Evolutionary conservation across 148 eudicot genomes (phyloP).

Genomic region (Mesembryanthemum crystallinum): DNA sequence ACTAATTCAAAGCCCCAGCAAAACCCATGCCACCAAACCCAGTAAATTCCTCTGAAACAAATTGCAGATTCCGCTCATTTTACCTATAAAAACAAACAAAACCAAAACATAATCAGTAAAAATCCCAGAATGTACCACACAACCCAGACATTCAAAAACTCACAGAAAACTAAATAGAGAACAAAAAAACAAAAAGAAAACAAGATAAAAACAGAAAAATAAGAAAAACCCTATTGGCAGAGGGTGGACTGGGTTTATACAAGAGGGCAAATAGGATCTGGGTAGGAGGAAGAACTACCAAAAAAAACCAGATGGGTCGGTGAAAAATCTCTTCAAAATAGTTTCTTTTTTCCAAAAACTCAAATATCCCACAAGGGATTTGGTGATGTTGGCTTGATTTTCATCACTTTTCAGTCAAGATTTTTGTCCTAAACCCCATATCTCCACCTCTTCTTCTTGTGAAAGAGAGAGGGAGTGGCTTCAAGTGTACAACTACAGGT

Average conservation of each 20-base stretch:
- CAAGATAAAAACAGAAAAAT: background rate
- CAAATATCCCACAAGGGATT: conserved; percentile 19
- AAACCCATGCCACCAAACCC: background rate
- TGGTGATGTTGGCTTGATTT: conserved; percentile 8
- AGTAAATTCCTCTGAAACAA: background rate
- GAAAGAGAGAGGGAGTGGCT: background rate
- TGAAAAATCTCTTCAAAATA: background rate
- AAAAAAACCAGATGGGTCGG: conserved; percentile 13
- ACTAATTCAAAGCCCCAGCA: background rate
- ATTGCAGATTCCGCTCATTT: background rate
- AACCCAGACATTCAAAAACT: conserved; percentile 6
- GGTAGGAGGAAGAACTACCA: background rate
- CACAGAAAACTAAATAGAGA: background rate
- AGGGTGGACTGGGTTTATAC: background rate
- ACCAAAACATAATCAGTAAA: background rate
- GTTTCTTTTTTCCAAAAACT: conserved; percentile 8
- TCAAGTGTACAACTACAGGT: background rate
- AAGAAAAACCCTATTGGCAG: conserved; percentile 1
- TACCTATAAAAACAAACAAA: background rate
- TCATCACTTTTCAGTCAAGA: conserved; percentile 3
- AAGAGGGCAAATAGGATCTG: conserved; percentile 12
- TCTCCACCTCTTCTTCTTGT: background rate
- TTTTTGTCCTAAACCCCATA: conserved; percentile 7
- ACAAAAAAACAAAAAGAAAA: background rate
- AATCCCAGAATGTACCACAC: conserved; percentile 20